phyloP scores from a whole-genome alignment of 148 eudicot species.

The Chenopodium quinoa region DNA sequence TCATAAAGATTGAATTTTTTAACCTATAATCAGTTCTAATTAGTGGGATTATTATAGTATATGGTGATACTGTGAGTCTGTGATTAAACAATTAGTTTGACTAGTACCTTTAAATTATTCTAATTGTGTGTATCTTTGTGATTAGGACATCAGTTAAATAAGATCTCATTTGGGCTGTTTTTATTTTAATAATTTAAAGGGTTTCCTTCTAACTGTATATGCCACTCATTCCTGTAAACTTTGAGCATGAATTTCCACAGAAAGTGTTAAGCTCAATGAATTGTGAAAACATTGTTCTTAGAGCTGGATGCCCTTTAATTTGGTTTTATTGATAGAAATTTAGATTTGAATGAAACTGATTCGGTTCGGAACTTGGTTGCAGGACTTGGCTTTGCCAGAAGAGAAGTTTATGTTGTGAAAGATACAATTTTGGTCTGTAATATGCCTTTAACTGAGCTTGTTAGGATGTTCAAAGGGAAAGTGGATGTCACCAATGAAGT shows the following conservation, averaged over 20 bases:
- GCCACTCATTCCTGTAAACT: constrained; percentile 23
- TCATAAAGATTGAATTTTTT: constrained; percentile 45
- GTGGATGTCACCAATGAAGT: constrained; percentile 50
- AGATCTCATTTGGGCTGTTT: constrained; percentile 21
- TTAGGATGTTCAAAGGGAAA: constrained; percentile 53
- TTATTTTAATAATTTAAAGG: constrained; percentile 22
- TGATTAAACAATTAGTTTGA: constrained; percentile 60
- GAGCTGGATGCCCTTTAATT: neutral
- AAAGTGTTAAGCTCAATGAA: constrained; percentile 4
- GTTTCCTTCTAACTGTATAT: constrained; percentile 16
- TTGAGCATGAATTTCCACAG: constrained; percentile 9
- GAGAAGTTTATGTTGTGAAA: constrained; percentile 15
- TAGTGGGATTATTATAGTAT: constrained; percentile 33
- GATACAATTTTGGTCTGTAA: constrained; percentile 10
- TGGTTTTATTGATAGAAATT: neutral
- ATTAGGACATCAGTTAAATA: constrained; percentile 53
- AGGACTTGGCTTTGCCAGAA: constrained; percentile 18
- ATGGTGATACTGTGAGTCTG: constrained; percentile 32
- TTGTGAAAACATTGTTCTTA: constrained; percentile 8
- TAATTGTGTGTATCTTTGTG: constrained; percentile 44
- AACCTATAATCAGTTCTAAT: constrained; percentile 20
- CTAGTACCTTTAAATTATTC: constrained; percentile 35
- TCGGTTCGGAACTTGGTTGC: constrained; percentile 17
- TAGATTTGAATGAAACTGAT: constrained; percentile 15
- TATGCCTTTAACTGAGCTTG: constrained; percentile 87